Evolutionary conservation across 148 eudicot genomes (phyloP).

Genomic region (Salicornia ramosissima): DNA sequence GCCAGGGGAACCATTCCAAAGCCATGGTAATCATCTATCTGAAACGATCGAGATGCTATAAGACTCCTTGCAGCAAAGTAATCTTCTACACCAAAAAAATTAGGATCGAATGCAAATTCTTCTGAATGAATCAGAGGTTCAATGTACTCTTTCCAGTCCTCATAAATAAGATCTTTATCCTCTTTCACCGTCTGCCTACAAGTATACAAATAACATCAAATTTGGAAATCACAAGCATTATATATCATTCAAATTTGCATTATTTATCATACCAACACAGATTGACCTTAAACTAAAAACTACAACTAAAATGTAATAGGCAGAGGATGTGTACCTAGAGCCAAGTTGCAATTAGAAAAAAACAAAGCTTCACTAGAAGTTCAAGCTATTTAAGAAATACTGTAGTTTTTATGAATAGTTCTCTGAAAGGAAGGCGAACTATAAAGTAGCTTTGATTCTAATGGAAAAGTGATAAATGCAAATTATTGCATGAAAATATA

Average conservation of each 20-base stretch:
- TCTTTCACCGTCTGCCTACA: constrained; percentile 79
- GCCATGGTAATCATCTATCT: constrained; percentile 84
- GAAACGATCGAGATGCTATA: constrained; percentile 84
- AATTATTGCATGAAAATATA: not conserved
- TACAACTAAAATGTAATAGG: not conserved
- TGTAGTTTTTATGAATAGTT: not conserved
- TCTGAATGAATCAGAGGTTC: constrained; percentile 51
- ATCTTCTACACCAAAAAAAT: constrained; percentile 54
- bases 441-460: not conserved
- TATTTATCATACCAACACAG: not conserved
- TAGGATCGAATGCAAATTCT: constrained; percentile 45
- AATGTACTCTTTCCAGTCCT: constrained; percentile 86
- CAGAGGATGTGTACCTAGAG: not conserved
- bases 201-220: constrained; percentile 20
- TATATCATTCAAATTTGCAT: no score
- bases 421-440: not conserved
- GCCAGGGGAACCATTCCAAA: constrained; percentile 96
- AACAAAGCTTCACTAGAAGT: not conserved
- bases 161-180: constrained; percentile 59
- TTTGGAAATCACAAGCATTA: not conserved
- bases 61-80: constrained; percentile 90
- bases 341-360: not conserved
- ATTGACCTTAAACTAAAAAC: not conserved
- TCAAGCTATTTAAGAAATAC: not conserved
- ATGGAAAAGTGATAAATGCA: not conserved